These are phyloP conservation scores for Zygosaccharomyces lentus DNA, from an alignment of 805 yeast genomes.

Conservation along the genomic window DNA sequence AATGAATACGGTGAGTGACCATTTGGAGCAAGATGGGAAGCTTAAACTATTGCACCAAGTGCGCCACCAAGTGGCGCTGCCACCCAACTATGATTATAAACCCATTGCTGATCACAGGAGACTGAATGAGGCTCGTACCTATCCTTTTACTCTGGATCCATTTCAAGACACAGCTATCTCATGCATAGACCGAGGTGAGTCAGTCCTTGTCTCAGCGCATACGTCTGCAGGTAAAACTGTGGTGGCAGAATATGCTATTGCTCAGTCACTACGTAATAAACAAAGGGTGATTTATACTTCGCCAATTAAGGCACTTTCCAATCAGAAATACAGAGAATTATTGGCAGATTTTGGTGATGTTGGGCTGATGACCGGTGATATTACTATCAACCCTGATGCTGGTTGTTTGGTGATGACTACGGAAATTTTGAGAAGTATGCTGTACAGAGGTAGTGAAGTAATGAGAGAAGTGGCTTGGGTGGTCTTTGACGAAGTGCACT, in stretches of 20 bases:
- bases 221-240: slow-evolving; percentile 98
- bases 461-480: slow-evolving; percentile 99
- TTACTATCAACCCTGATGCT: slow-evolving; percentile 96
- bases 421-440: slow-evolving; percentile 93
- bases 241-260: slow-evolving; percentile 95
- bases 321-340: slow-evolving; percentile 90
- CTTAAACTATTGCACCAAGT: slow-evolving; percentile 86
- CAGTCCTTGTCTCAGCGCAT: slow-evolving; percentile 95
- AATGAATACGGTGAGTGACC: slow-evolving; percentile 39
- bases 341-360: slow-evolving; percentile 93
- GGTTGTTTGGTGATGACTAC: slow-evolving; percentile 98
- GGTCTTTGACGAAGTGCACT: slow-evolving; percentile 95
- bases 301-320: slow-evolving; percentile 91
- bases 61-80: slow-evolving; percentile 95
- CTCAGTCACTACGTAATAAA: slow-evolving; percentile 85
- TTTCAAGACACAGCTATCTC: slow-evolving; percentile 96
- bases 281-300: slow-evolving; percentile 94
- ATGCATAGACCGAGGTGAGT: slow-evolving; percentile 90
- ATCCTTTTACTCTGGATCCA: slow-evolving; percentile 92
- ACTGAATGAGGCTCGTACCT: slow-evolving; percentile 72
- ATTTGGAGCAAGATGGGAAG: slow-evolving; percentile 42
- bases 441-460: slow-evolving; percentile 94
- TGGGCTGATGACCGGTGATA: slow-evolving; percentile 99
- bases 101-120: slow-evolving; percentile 89
- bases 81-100: slow-evolving; percentile 80